phyloP scores from a whole-genome alignment of 768 basidiomycete species.

The Suillus clintonianus region DNA sequence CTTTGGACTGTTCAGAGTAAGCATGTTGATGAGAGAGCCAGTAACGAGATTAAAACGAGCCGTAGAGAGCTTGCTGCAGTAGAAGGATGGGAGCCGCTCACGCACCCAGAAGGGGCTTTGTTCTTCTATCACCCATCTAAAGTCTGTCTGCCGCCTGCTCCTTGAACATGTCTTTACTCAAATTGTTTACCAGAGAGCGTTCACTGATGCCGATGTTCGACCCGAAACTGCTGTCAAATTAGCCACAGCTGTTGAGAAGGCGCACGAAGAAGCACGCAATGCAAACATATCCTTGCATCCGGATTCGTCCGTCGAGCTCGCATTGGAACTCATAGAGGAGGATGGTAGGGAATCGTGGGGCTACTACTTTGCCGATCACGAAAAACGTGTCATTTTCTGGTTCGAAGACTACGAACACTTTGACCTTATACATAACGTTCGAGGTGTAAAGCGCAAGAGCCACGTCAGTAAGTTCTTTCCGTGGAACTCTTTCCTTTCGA shows the following conservation, averaged over 20 bases:
- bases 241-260: not conserved
- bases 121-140: constrained; percentile 48
- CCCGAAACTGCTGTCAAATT: not conserved
- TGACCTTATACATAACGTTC: constrained; percentile 34
- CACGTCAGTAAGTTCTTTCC: constrained; percentile 40
- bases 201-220: constrained; percentile 10
- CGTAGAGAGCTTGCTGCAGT: not conserved
- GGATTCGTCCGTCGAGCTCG: not conserved
- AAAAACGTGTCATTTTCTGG: constrained; percentile 46
- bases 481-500: not conserved
- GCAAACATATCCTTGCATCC: not conserved
- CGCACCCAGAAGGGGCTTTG: constrained; percentile 57
- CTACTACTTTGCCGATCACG: constrained; percentile 52
- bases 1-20: not conserved
- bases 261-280: not conserved
- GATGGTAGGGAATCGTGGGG: not conserved
- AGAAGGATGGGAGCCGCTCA: constrained; percentile 41
- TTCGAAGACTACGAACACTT: constrained; percentile 41
- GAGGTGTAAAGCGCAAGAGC: constrained; percentile 38
- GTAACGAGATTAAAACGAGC: not conserved
- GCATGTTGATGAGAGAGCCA: not conserved
- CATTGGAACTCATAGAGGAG: constrained; percentile 5
- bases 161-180: not conserved
- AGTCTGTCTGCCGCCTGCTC: constrained; percentile 25
- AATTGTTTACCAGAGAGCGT: constrained; percentile 6